A percentile compares a stretch with the other conserved stretches of the same genome.
These are phyloP conservation scores for Fistulinella prunicolor DNA, from an alignment of 768 basidiomycete species.

Conservation along the genomic window DNA sequence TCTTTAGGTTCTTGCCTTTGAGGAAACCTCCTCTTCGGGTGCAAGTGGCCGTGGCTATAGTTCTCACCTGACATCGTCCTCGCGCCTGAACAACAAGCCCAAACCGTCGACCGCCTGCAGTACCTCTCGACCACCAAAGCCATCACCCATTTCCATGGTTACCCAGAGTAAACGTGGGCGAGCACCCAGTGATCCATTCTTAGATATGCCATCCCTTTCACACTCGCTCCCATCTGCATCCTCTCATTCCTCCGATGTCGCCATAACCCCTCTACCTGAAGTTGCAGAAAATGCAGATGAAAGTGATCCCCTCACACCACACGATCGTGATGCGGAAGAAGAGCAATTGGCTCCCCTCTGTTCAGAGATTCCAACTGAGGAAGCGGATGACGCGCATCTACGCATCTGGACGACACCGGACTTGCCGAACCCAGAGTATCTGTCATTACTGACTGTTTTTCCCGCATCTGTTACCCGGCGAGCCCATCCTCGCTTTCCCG, in stretches of 20 bases:
- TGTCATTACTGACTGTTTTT: slow-evolving; percentile 67
- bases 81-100: slow-evolving; percentile 56
- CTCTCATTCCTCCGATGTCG: slow-evolving; percentile 41
- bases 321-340: slow-evolving; percentile 32
- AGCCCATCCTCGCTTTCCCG: slow-evolving; percentile 70
- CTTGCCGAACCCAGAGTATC: slow-evolving; percentile 70
- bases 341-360: slow-evolving; percentile 33
- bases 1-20: slow-evolving; percentile 64
- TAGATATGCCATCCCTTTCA: slow-evolving; percentile 65
- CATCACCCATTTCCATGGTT: slow-evolving; percentile 40
- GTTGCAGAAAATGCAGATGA: slow-evolving; percentile 40
- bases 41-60: slow-evolving; percentile 28
- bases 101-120: slow-evolving; percentile 44
- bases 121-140: slow-evolving; percentile 31
- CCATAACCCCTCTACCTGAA: slow-evolving; percentile 31
- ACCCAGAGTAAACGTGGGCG: slow-evolving; percentile 60
- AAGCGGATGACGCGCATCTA: slow-evolving; percentile 48
- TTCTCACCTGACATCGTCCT: slow-evolving; percentile 38
- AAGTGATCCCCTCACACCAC: slow-evolving; percentile 38
- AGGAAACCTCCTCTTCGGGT: slow-evolving; percentile 50
- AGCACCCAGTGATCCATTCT: slow-evolving; percentile 77
- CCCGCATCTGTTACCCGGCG: slow-evolving; percentile 72
- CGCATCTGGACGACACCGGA: slow-evolving; percentile 83
- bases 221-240: slow-evolving; percentile 53
- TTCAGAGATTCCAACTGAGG: slow-evolving; percentile 33